Conservation (phyloP, 129 eudicot genomes). For the Chrysanthemum seticuspe region DNA sequence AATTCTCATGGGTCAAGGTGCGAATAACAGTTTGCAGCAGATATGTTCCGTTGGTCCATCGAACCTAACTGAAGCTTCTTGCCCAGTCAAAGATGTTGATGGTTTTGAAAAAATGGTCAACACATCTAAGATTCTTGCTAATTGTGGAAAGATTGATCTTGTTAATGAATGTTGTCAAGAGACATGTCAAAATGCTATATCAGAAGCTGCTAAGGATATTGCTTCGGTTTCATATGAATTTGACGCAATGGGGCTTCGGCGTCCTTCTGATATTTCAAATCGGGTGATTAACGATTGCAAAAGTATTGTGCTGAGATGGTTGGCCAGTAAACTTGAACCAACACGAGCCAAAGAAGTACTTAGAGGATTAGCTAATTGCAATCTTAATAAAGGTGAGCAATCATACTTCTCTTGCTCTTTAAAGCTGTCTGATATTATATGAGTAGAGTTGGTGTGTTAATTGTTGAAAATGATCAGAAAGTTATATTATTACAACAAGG, state of each 20-base stretch:
- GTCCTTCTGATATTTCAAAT: slow-evolving; percentile 50
- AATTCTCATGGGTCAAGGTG: slow-evolving; percentile 81
- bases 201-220: slow-evolving; percentile 70
- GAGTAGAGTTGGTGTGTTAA: background rate
- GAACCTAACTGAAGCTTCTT: slow-evolving; percentile 83
- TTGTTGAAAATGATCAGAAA: too few relatives aligned
- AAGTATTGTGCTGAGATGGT: slow-evolving; percentile 76
- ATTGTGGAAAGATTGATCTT: slow-evolving; percentile 76
- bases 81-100: slow-evolving; percentile 82
- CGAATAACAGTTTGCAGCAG: slow-evolving; percentile 62
- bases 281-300: slow-evolving; percentile 65
- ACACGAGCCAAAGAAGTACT: slow-evolving; percentile 74
- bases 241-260: slow-evolving; percentile 42
- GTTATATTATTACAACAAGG: too few relatives aligned
- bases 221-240: slow-evolving; percentile 56
- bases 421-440: background rate
- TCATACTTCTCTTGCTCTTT: background rate
- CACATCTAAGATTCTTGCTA: slow-evolving; percentile 63
- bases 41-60: slow-evolving; percentile 71
- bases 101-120: slow-evolving; percentile 72
- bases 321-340: slow-evolving; percentile 87
- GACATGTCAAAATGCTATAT: slow-evolving; percentile 81
- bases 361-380: slow-evolving; percentile 92
- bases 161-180: slow-evolving; percentile 93
- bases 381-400: slow-evolving; percentile 78